Evolutionary conservation across 2,329 filamentous ascomycete species (phyloP), one percentile per base, ranked within the genome.

Genomic region (Sclerotinia nivalis): DNA sequence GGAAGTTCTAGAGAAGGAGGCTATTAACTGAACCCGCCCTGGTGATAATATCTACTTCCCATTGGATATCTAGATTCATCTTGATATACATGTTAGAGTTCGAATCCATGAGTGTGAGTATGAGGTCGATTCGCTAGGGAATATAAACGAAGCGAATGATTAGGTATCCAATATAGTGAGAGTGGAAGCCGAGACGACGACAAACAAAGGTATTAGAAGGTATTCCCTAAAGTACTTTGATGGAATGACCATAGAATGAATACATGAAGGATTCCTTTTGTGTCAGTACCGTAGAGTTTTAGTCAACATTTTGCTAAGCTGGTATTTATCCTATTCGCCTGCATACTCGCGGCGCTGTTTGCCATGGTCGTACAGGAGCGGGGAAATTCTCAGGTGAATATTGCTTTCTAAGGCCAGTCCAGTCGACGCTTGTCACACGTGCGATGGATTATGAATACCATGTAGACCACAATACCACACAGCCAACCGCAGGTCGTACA

Each of bases 21-120:
- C 12, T 10, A 50, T 13, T 72, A 83, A 84, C 84, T n/a, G 73
- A 75, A 3, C 74, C 75, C 1, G 66, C 75, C 12, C 75, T 74
- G 0, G 75, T 77, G 18, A 77, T 66, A 12, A 77, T 64, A 9
- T 73, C 74, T 5, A 72, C 73, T 58, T 75, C 76, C 4, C 66
- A 47, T 12, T 47, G 12, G 18, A 69, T 25, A 8, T 64, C 56
- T 25, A 62, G n/a, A 34, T 69, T 25, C n/a, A 64, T 43, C 8
- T 61, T 55, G 2, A 28, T 8, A 40, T 25, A 7, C 15, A 22
- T 40, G 8, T 37, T 15, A 10, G n/a, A 18, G 2, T 12, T 18
- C 15, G 8, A 13, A 52, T 40, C 7, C 2, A 50, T 10, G 37
- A 40, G 12, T 15, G 22, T 15, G 22, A 25, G 56, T 25, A 43